Evolutionary conservation across 768 basidiomycete genomes (phyloP).

Genomic region (Termitomyces sp.): DNA sequence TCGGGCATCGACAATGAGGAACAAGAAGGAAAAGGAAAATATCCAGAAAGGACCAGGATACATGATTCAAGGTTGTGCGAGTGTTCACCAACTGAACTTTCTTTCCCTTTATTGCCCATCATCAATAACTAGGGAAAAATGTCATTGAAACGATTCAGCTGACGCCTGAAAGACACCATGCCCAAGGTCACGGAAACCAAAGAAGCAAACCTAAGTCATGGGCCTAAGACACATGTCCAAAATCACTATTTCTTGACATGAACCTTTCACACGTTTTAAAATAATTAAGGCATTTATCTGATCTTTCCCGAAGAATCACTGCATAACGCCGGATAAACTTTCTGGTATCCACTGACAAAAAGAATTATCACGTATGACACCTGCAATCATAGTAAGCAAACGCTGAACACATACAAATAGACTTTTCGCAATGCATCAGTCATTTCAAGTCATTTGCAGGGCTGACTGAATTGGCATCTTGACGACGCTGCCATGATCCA

Average conservation of each 20-base stretch:
- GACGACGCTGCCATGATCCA: background rate
- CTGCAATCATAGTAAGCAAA: background rate
- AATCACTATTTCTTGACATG: background rate
- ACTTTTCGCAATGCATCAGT: background rate
- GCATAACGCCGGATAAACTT: background rate
- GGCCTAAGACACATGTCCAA: background rate
- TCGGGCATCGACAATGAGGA: slow-evolving; percentile 7
- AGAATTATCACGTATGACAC: background rate
- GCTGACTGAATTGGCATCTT: background rate
- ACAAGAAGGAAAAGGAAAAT: background rate
- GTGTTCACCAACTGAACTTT: background rate
- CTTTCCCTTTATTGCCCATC: background rate
- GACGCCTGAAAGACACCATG: background rate
- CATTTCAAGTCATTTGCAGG: background rate
- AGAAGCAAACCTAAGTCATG: background rate
- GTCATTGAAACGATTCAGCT: background rate
- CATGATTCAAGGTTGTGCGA: background rate
- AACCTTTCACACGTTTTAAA: background rate
- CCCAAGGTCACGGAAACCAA: background rate
- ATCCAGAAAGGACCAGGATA: background rate
- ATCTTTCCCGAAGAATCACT: background rate
- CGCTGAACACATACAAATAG: background rate
- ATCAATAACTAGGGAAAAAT: background rate
- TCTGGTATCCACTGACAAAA: background rate
- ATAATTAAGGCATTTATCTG: background rate